These are phyloP conservation scores for Termitomyces titanicus DNA, from an alignment of 768 basidiomycete genomes.

Conservation along the genomic window DNA sequence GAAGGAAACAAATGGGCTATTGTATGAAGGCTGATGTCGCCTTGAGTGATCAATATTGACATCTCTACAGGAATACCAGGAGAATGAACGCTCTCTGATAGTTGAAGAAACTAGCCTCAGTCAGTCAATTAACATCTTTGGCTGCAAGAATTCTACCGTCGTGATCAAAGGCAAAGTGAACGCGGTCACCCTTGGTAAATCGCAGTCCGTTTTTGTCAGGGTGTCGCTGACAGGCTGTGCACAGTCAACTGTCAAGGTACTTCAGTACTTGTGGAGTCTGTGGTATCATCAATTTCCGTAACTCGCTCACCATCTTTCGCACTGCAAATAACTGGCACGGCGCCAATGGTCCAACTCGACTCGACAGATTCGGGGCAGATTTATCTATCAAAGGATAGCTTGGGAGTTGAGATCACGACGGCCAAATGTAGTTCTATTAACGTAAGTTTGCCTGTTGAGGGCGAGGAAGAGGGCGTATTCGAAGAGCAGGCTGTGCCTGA, in stretches of 20 bases:
- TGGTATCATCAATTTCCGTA: constrained; percentile 86
- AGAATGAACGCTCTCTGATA: constrained; percentile 68
- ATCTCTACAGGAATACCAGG: constrained; percentile 77
- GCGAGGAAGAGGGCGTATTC: constrained; percentile 90
- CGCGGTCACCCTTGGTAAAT: constrained; percentile 79
- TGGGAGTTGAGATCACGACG: constrained; percentile 82
- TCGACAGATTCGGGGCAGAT: constrained; percentile 94
- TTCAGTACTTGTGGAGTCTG: constrained; percentile 84
- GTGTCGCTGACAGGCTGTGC: constrained; percentile 1
- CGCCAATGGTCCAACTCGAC: constrained; percentile 92
- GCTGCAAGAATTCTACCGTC: constrained; percentile 83
- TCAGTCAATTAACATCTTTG: constrained; percentile 86
- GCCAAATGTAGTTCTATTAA: constrained; percentile 95
- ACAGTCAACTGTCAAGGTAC: constrained; percentile 88
- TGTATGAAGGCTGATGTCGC: constrained; percentile 40
- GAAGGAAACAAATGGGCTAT: constrained; percentile 95
- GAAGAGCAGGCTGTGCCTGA: constrained; percentile 90
- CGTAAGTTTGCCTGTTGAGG: constrained; percentile 79
- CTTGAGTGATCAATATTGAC: not conserved
- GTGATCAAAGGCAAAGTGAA: constrained; percentile 93
- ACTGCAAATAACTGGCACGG: constrained; percentile 84
- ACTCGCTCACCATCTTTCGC: constrained; percentile 93
- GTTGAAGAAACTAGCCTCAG: constrained; percentile 75
- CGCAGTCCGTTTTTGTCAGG: constrained; percentile 8
- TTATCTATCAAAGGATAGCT: constrained; percentile 81